Base-by-base conservation (phyloP, 2,329 filamentous ascomycete genomes). In the Leptographium wingfieldii region DNA sequence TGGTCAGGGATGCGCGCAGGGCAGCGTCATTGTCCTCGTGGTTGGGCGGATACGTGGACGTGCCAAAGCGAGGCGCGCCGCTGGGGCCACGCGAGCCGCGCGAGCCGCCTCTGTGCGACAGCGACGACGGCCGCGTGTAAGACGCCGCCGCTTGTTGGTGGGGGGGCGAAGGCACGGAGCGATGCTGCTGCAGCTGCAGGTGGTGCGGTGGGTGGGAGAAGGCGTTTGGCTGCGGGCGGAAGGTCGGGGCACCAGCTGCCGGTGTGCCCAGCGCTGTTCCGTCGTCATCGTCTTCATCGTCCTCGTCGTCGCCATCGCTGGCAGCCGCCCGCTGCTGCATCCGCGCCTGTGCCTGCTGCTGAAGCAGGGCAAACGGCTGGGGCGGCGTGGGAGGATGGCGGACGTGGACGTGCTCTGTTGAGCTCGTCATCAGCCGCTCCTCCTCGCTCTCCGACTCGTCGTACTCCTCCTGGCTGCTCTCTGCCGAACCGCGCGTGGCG, bases 1-100 rank as follows among this genome's bases (percentile, higher is more conserved):
- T 97, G 0, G 91, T 96, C n/a, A 99, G 79, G 56, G 90, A 96
- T 25, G 94, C 91, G 40, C 94, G 86, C 12, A 99, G 79, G 2
- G 91, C 94, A 35, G 91, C 94, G 67, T 99, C 94, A 67, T 97
- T 92, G 67, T 97, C 91, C 55, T 89, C 86, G 66, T 90, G 89
- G 67, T 89, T 84, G 3, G 83, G 82, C 1, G 89, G 86, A 0
- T 87, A 86, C 69, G 83, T 82, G 1, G 89, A 86, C 0, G 87
- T 86, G 69, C 90, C 82, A 70, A 88, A 83, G 70, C 85, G 87
- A 63, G 79, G 73, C 58, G 27, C 27, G 16, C 55, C 33, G 76
- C 68, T 52, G 69, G 72, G 10, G 46, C 5, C 31, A 52, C 73
- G 81, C 59, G 61, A 63, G 76, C 73, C 48, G 74, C 68, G 53